Conservation (phyloP, 345 rosid genomes). For the Anastatica hierochuntica region DNA sequence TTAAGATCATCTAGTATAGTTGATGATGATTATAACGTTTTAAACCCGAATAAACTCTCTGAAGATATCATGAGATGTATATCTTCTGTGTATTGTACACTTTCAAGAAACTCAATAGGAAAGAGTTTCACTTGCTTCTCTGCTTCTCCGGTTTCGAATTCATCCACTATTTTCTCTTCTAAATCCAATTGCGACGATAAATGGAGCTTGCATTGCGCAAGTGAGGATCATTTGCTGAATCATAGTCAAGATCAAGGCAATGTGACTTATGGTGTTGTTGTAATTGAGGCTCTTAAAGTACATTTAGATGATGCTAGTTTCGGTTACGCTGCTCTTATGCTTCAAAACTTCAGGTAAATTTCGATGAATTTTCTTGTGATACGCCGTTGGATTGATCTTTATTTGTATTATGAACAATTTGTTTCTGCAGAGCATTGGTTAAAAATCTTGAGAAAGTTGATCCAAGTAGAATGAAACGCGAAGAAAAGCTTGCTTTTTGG, state of each 20-base stretch:
- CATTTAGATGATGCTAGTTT: conserved; percentile 49
- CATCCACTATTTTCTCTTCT: conserved; percentile 66
- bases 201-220: conserved; percentile 32
- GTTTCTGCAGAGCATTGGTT: conserved; percentile 53
- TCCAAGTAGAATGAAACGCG: conserved; percentile 66
- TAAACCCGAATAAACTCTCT: conserved; percentile 54
- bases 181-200: conserved; percentile 50
- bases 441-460: conserved; percentile 68
- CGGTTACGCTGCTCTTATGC: conserved; percentile 48
- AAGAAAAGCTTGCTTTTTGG: conserved; percentile 90
- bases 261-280: conserved; percentile 33
- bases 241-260: too few species aligned
- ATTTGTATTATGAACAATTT: too few species aligned
- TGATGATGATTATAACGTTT: conserved; percentile 17
- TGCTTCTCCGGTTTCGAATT: conserved; percentile 24
- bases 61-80: conserved; percentile 71
- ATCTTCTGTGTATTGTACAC: conserved; percentile 63
- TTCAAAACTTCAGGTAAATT: conserved; percentile 70
- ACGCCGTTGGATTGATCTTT: too few species aligned
- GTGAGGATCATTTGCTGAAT: too few species aligned
- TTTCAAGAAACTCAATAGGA: conserved; percentile 34
- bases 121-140: too few species aligned
- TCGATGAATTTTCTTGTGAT: too few species aligned
- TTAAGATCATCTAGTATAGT: conserved; percentile 34
- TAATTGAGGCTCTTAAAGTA: conserved; percentile 45